phyloP scores from a whole-genome alignment of 225 moss, liverwort and hornwort species.

The Physcomitrium patens region DNA sequence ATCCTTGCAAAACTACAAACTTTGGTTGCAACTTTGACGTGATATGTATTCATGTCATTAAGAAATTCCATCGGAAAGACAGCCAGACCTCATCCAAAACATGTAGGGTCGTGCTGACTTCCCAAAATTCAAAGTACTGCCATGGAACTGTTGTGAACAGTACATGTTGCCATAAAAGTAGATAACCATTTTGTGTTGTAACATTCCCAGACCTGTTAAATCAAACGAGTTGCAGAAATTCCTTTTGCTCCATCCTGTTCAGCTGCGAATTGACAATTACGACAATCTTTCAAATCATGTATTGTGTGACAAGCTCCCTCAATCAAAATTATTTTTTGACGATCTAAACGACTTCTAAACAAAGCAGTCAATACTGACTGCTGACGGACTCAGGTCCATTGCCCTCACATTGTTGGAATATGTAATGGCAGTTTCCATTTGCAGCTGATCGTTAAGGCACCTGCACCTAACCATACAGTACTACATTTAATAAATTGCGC shows the following conservation, averaged over 20 bases:
- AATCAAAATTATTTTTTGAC: too few species aligned
- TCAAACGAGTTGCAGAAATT: neutral
- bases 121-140: slow-evolving; percentile 98
- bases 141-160: slow-evolving; percentile 67
- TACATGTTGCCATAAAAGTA: slow-evolving; percentile 2
- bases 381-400: slow-evolving; percentile 2
- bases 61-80: slow-evolving; percentile 3
- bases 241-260: neutral
- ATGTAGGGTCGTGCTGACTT: slow-evolving; percentile 97
- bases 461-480: slow-evolving; percentile 52
- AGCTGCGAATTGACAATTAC: neutral
- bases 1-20: neutral
- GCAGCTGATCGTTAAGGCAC: slow-evolving; percentile 91
- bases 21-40: slow-evolving; percentile 6
- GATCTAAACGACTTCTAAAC: too few species aligned
- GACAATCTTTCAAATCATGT: neutral
- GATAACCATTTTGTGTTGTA: neutral
- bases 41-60: neutral
- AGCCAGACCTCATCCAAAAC: slow-evolving; percentile 82
- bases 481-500: neutral
- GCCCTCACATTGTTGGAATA: slow-evolving; percentile 83
- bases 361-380: neutral
- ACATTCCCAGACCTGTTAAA: slow-evolving; percentile 1
- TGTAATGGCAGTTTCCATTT: slow-evolving; percentile 74
- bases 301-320: too few species aligned